phyloP scores from a whole-genome alignment of 441 rosid genomes.

The Biscutella auriculata region DNA sequence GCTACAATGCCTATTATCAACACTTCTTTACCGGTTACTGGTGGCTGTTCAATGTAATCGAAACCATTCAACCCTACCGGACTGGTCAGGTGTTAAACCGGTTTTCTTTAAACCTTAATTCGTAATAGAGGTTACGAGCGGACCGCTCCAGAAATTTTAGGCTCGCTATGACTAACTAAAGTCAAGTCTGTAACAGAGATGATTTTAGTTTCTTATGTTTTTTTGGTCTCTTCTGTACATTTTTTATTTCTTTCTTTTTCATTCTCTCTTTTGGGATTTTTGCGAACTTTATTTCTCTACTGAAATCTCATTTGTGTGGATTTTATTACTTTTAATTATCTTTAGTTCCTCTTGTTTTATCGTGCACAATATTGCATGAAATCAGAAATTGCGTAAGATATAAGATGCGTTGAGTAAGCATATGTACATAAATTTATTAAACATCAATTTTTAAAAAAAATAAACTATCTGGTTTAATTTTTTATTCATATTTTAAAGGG shows the following conservation, averaged over 20 bases:
- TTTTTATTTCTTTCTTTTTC: neutral
- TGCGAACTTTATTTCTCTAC: neutral
- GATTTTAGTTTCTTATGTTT: neutral
- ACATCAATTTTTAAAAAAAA: too few species aligned
- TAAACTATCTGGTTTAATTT: too few species aligned
- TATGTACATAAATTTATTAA: too few species aligned
- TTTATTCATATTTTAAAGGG: too few species aligned
- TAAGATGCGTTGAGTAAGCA: too few species aligned
- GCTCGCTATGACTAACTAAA: slow-evolving; percentile 22
- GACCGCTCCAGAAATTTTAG: slow-evolving; percentile 10
- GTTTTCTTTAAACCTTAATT: slow-evolving; percentile 4
- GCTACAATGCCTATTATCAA: slow-evolving; percentile 19
- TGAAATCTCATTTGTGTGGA: slow-evolving; percentile 5
- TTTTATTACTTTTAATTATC: neutral
- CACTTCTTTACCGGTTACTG: slow-evolving; percentile 36
- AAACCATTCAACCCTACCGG: neutral
- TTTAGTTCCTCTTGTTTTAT: neutral
- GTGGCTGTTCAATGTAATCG: slow-evolving; percentile 26
- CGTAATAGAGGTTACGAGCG: slow-evolving; percentile 21
- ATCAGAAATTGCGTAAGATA: too few species aligned
- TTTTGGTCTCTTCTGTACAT: neutral
- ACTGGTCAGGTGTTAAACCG: neutral
- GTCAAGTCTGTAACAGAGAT: slow-evolving; percentile 8
- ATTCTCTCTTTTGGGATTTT: neutral
- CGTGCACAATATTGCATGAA: neutral